Conservation (phyloP, 805 yeast species). For the Cyberlindnera euphorbiae region DNA sequence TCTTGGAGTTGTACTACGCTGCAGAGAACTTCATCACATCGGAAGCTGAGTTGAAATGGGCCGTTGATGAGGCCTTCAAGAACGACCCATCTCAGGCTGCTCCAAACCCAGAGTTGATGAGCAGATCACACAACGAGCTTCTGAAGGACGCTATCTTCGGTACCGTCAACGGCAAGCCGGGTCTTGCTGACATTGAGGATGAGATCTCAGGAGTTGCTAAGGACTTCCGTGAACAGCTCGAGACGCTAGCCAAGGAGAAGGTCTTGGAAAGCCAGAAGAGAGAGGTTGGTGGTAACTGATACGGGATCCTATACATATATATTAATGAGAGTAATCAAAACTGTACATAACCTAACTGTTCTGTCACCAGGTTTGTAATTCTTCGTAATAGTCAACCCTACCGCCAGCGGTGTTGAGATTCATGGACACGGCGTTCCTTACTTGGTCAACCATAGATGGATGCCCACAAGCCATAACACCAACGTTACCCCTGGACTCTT, state of each 20-base stretch:
- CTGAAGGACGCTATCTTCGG: conserved; percentile 34
- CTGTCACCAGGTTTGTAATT: conserved; percentile 1
- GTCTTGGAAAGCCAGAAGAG: conserved; percentile 1
- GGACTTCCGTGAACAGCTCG: conserved; percentile 26
- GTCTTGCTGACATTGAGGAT: conserved; percentile 32
- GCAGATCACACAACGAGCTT: conserved; percentile 20
- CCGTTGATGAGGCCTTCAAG: conserved; percentile 53
- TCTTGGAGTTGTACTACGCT: conserved; percentile 70
- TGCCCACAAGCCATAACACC: background rate
- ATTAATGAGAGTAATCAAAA: no score
- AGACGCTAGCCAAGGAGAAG: conserved; percentile 11
- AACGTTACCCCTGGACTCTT: background rate
- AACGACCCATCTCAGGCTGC: background rate
- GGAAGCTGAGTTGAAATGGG: conserved; percentile 56
- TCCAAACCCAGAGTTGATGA: conserved; percentile 7
- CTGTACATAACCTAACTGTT: background rate
- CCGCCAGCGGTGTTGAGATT: background rate
- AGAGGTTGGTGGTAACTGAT: background rate
- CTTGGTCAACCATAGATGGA: background rate
- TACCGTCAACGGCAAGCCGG: conserved; percentile 30
- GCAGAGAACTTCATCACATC: conserved; percentile 66
- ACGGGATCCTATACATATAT: background rate
- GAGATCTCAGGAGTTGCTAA: conserved; percentile 29
- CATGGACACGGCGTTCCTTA: background rate
- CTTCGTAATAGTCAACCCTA: background rate